Evolutionary conservation across 2,329 filamentous ascomycete species (phyloP).

Genomic region (Aspergillus arachidicola): DNA sequence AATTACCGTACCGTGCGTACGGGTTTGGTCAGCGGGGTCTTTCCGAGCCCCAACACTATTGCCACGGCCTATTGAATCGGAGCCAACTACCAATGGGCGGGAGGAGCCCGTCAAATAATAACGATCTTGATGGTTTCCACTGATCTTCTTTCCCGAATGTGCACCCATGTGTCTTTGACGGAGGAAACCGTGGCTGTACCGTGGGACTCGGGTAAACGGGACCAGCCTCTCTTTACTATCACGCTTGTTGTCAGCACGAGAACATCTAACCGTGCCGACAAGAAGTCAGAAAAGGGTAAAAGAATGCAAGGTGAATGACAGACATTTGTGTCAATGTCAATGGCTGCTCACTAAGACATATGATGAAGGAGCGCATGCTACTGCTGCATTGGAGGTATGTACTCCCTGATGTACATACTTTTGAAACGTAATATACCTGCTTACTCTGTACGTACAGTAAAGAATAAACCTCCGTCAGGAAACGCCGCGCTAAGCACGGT

Average conservation of each 20-base stretch:
- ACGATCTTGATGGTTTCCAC: constrained; percentile 27
- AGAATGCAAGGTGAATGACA: neutral
- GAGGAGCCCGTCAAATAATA: constrained; percentile 13
- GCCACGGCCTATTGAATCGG: constrained; percentile 20
- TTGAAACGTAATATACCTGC: neutral
- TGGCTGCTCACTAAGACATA: neutral
- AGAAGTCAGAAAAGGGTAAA: neutral
- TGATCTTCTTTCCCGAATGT: constrained; percentile 27
- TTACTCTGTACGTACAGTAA: neutral
- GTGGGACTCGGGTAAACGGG: constrained; percentile 15
- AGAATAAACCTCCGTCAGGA: neutral
- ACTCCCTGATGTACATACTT: neutral
- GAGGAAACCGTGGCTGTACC: constrained; percentile 23
- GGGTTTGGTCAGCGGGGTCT: constrained; percentile 15
- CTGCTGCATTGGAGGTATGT: neutral
- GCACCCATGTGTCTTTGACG: constrained; percentile 23
- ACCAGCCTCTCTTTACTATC: neutral
- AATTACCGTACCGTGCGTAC: neutral
- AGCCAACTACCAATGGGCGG: constrained; percentile 15
- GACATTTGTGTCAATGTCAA: neutral
- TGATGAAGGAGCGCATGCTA: neutral
- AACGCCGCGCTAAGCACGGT: neutral
- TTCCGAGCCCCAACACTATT: constrained; percentile 16
- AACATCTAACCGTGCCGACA: neutral
- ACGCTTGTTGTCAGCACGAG: neutral